A percentile compares a stretch with the other conserved stretches of the same genome.
phyloP scores from a whole-genome alignment of 106 monocot genomes.

The Dendrobium nobile region DNA sequence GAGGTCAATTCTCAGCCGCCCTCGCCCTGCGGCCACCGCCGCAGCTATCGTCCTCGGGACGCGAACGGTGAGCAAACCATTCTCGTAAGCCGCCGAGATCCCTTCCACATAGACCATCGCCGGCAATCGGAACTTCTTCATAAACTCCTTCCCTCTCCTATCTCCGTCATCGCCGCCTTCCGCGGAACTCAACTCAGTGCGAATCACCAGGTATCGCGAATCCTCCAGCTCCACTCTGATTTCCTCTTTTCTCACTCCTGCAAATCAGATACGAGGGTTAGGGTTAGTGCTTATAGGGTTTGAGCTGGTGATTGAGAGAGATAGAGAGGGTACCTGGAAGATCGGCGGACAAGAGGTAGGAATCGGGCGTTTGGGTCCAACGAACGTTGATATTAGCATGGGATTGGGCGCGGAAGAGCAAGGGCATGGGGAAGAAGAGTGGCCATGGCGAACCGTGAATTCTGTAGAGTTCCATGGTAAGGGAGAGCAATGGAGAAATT shows the following conservation, averaged over 20 bases:
- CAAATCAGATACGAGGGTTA: background rate
- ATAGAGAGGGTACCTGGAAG: slow-evolving; percentile 31
- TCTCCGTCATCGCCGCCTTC: background rate
- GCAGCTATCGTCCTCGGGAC: slow-evolving; percentile 32
- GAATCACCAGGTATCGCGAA: slow-evolving; percentile 48
- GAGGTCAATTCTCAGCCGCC: slow-evolving; percentile 5
- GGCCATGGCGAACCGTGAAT: slow-evolving; percentile 6
- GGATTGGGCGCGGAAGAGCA: background rate
- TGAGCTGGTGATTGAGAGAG: slow-evolving; percentile 7
- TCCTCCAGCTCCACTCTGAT: slow-evolving; percentile 76
- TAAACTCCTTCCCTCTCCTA: slow-evolving; percentile 25
- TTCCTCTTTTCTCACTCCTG: slow-evolving; percentile 65
- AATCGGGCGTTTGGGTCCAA: slow-evolving; percentile 33
- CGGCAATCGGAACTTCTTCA: slow-evolving; percentile 74
- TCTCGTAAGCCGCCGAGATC: slow-evolving; percentile 44
- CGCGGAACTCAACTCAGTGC: slow-evolving; percentile 27
- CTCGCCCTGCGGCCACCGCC: background rate
- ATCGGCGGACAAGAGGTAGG: slow-evolving; percentile 38
- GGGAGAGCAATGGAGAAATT: no score
- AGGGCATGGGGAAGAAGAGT: slow-evolving; percentile 8
- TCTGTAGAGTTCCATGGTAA: background rate
- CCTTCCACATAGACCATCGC: slow-evolving; percentile 38
- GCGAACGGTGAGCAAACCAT: slow-evolving; percentile 46
- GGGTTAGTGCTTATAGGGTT: background rate
- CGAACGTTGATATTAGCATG: slow-evolving; percentile 25